A percentile compares a stretch with the other conserved stretches of the same genome.
phyloP scores from a whole-genome alignment of 805 yeast species.

The Candida sphagnicola region DNA sequence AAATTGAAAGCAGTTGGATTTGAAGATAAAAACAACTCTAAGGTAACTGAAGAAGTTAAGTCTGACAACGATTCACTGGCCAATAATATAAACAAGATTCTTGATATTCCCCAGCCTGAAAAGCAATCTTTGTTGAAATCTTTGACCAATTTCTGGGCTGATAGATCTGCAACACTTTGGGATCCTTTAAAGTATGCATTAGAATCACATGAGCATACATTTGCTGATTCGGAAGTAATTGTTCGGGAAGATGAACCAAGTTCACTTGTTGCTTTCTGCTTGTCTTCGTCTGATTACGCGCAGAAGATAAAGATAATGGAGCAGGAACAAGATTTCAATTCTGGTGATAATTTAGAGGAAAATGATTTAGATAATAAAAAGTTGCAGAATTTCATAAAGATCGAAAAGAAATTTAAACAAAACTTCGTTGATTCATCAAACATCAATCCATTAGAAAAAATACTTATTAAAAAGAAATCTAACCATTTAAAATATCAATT shows the following conservation, averaged over 20 bases:
- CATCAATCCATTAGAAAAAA: slow-evolving; percentile 48
- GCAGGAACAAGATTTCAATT: slow-evolving; percentile 2
- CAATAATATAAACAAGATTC: not conserved
- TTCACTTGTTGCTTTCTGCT: slow-evolving; percentile 87
- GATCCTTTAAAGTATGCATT: slow-evolving; percentile 86
- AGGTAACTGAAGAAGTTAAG: slow-evolving; percentile 1
- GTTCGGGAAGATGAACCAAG: slow-evolving; percentile 97
- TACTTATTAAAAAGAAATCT: slow-evolving; percentile 77
- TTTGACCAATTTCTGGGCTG: slow-evolving; percentile 93
- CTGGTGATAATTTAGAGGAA: slow-evolving; percentile 15
- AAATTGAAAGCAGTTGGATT: not conserved
- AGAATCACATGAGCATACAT: slow-evolving; percentile 77
- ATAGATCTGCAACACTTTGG: slow-evolving; percentile 93
- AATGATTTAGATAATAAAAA: slow-evolving; percentile 20
- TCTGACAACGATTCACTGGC: slow-evolving; percentile 4
- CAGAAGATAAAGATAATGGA: slow-evolving; percentile 42
- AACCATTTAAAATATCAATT: slow-evolving; percentile 91
- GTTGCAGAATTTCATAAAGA: slow-evolving; percentile 32
- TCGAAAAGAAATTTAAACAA: slow-evolving; percentile 39
- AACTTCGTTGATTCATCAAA: slow-evolving; percentile 20
- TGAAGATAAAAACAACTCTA: slow-evolving; percentile 4
- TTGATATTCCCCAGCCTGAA: slow-evolving; percentile 48
- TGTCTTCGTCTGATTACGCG: slow-evolving; percentile 78
- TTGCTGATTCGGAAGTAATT: slow-evolving; percentile 89
- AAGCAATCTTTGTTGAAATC: slow-evolving; percentile 76